A percentile compares a stretch with the other conserved stretches of the same genome.
phyloP scores from a whole-genome alignment of 306 rosid species.

The Glycine soja region DNA sequence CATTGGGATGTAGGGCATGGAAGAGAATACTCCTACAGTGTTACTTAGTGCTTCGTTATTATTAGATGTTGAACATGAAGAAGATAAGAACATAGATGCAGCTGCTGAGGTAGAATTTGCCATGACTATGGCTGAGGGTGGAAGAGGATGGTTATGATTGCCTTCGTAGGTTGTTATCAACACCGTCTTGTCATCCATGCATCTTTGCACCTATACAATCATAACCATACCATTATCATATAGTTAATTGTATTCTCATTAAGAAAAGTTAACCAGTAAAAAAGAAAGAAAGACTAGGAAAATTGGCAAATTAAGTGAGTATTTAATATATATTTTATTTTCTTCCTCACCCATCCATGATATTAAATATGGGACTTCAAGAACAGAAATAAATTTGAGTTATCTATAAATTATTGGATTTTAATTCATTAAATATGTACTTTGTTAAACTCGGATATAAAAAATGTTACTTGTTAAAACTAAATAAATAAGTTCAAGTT shows the following conservation, averaged over 20 bases:
- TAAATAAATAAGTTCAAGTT: no score
- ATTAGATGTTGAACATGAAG: conserved; percentile 49
- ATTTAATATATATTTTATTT: background rate
- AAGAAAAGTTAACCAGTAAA: background rate
- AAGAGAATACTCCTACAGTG: conserved; percentile 36
- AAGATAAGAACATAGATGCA: conserved; percentile 53
- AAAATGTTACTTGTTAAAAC: background rate
- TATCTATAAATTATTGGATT: no score
- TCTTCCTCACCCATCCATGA: background rate
- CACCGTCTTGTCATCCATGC: conserved; percentile 55
- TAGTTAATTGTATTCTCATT: background rate
- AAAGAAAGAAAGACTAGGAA: background rate
- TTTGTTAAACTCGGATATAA: no score
- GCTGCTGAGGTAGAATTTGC: conserved; percentile 60
- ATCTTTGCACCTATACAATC: conserved; percentile 63
- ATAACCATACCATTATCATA: no score
- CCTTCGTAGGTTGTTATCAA: conserved; percentile 70
- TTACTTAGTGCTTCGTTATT: conserved; percentile 38
- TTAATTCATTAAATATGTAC: no score
- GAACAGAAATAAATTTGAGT: no score
- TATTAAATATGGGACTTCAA: background rate
- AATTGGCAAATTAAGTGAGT: background rate
- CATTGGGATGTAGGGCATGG: conserved; percentile 46
- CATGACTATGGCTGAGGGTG: conserved; percentile 55
- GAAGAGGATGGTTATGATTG: conserved; percentile 63